Evolutionary conservation across 2,329 filamentous ascomycete genomes (phyloP), one percentile per base, ranked within the genome.

Genomic region (Penicillium occitanis): DNA sequence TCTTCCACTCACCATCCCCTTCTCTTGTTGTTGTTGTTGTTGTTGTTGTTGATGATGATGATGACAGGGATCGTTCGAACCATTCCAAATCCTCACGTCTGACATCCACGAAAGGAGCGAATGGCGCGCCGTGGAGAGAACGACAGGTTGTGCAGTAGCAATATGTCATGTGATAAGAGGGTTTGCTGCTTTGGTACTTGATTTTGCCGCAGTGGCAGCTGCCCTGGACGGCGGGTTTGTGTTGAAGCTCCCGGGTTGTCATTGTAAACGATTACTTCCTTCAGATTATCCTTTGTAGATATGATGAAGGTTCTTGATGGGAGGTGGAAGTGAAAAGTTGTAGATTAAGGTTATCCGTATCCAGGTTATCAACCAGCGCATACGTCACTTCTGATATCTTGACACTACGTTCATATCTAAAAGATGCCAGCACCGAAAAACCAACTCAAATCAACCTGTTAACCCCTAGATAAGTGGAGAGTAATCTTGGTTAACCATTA

Each of bases 381-480:
- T 25, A 25, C 25, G 25, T 25, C 25, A 25, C 25, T 25, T 25
- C 25, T 1, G 2, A 25, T 3, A 25, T 3, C 25, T 25, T 3
- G 25, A 25, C 4, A 25, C 25, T 25, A 25, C 2, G 25, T 25
- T 25, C 3, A 25, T 25, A 25, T 25, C 25, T 25, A 4, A 25
- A 25, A 25, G 25, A 25, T 25, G 25, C 25, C 3, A 25, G 4
- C 25, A 25, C 25, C 25, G 25, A 4, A 4, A 3, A 25, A 25
- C 25, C 25, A 3, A 25, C 25, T 25, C 25, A 25, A 25, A 25
- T 37, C 53, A 57, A 57, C 11, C 53, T 40, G 53, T 40, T 57
- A 19, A 57, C 6, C 53, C 53, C 40, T 7, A 37, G 30, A 53
- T 61, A 51, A 66, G 64, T 58, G 64, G 64, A 62, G 64, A 66